phyloP scores from a whole-genome alignment of 2,329 filamentous ascomycete species.

The Penicillium aurantiogriseum region DNA sequence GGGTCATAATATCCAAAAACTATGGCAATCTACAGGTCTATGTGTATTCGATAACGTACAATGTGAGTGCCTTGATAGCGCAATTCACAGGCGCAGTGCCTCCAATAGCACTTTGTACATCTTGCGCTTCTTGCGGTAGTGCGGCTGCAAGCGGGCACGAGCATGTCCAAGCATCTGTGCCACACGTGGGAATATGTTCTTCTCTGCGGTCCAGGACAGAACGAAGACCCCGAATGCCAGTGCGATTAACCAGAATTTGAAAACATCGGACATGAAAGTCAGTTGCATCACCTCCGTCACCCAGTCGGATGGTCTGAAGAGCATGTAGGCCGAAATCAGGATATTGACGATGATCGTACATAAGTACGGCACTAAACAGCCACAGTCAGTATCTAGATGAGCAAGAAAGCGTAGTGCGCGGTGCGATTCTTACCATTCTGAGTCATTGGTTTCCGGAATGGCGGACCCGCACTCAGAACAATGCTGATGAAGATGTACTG shows the following conservation, averaged over 20 bases:
- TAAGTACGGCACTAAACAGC: conserved; percentile 71
- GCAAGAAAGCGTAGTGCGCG: conserved; percentile 4
- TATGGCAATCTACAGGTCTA: conserved; percentile 12
- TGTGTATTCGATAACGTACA: conserved; percentile 12
- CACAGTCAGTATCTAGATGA: conserved; percentile 21
- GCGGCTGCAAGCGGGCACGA: conserved; percentile 56
- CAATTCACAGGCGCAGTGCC: conserved; percentile 50
- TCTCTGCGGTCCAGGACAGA: conserved; percentile 70
- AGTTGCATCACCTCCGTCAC: conserved; percentile 78
- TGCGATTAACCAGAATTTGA: conserved; percentile 68
- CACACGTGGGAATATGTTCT: conserved; percentile 65
- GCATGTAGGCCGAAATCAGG: conserved; percentile 72
- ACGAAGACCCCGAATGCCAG: conserved; percentile 69
- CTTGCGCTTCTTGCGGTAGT: conserved; percentile 73
- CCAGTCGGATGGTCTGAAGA: conserved; percentile 69
- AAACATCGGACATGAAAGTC: conserved; percentile 70
- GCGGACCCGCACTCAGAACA: conserved; percentile 84
- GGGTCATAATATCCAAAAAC: not conserved
- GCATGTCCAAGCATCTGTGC: conserved; percentile 65
- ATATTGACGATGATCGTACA: conserved; percentile 69
- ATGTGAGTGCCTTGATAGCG: not conserved
- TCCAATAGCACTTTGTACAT: conserved; percentile 80
- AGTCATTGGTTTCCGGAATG: conserved; percentile 77
- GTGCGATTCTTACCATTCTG: conserved; percentile 66
- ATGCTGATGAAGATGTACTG: conserved; percentile 92